Percentiles rank a stretch among this genome's conserved stretches.
Evolutionary conservation across 2,329 filamentous ascomycete genomes (phyloP).

Genomic region (Gnomoniopsis smithogilvyi): DNA sequence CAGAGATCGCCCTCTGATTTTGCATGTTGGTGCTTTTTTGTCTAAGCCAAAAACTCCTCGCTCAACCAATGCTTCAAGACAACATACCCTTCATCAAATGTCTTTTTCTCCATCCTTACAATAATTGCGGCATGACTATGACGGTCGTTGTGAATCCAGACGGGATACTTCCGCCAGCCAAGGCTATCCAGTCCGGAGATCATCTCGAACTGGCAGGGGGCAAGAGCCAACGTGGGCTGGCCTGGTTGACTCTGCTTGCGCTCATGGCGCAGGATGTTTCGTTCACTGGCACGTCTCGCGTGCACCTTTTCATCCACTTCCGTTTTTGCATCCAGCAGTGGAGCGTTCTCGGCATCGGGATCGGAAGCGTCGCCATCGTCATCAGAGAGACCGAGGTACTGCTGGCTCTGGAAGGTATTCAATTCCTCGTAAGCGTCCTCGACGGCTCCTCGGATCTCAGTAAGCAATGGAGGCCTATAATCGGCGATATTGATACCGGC

Average conservation of each 20-base stretch:
- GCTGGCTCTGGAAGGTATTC: slow-evolving; percentile 64
- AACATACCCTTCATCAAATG: slow-evolving; percentile 71
- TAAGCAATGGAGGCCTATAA: slow-evolving; percentile 73
- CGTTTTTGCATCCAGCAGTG: slow-evolving; percentile 20
- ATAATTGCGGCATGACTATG: slow-evolving; percentile 92
- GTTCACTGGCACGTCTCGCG: slow-evolving; percentile 22
- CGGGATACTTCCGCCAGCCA: slow-evolving; percentile 62
- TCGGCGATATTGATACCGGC: slow-evolving; percentile 64
- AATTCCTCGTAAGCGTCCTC: slow-evolving; percentile 75
- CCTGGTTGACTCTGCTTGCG: slow-evolving; percentile 35
- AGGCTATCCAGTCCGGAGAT: slow-evolving; percentile 70
- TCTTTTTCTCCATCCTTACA: slow-evolving; percentile 64
- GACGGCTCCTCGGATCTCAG: slow-evolving; percentile 70
- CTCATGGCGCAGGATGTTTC: slow-evolving; percentile 39
- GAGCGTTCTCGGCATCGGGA: slow-evolving; percentile 9
- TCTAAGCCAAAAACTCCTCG: slow-evolving; percentile 65
- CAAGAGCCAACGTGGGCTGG: slow-evolving; percentile 72
- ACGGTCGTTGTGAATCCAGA: slow-evolving; percentile 72
- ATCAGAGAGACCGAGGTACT: slow-evolving; percentile 60
- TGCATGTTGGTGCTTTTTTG: background rate
- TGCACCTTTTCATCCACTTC: slow-evolving; percentile 28
- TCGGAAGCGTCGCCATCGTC: slow-evolving; percentile 14
- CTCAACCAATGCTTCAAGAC: slow-evolving; percentile 81
- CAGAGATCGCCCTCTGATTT: background rate
- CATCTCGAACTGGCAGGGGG: slow-evolving; percentile 79